phyloP scores from a whole-genome alignment of 306 rosid species.

The Rubus parviflorus region DNA sequence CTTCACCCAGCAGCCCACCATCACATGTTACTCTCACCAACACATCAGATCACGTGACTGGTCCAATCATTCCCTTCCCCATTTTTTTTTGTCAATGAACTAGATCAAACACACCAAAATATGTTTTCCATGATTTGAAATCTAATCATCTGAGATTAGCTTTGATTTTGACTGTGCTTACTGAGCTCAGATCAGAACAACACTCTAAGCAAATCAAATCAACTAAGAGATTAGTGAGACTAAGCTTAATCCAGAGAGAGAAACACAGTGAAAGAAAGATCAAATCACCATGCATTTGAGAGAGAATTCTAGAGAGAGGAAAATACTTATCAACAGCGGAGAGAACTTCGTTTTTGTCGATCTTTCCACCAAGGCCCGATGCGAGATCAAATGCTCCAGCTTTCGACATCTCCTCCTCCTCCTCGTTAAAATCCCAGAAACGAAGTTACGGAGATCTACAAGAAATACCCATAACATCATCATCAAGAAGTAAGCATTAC shows the following conservation, averaged over 20 bases:
- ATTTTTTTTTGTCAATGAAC: too few relatives aligned
- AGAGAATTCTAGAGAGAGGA: neutral
- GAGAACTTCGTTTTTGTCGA: constrained; percentile 63
- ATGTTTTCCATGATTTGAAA: neutral
- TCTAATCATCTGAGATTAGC: neutral
- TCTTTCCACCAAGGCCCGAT: constrained; percentile 82
- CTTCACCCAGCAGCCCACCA: neutral
- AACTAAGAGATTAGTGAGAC: neutral
- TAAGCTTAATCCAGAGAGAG: neutral
- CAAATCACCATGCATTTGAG: neutral
- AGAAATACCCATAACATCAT: neutral
- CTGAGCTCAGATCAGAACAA: neutral
- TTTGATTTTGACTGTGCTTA: neutral
- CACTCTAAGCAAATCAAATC: neutral
- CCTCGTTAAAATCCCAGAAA: neutral
- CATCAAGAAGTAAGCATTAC: neutral
- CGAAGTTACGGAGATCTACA: neutral
- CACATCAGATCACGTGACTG: neutral
- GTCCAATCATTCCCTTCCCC: neutral
- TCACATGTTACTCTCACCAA: neutral
- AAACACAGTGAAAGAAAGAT: neutral
- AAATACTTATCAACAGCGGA: constrained; percentile 73
- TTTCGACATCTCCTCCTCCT: constrained; percentile 35
- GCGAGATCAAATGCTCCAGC: constrained; percentile 82
- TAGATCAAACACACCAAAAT: neutral